phyloP scores from a whole-genome alignment of 306 rosid genomes.

The Cucurbita argyrosperma region DNA sequence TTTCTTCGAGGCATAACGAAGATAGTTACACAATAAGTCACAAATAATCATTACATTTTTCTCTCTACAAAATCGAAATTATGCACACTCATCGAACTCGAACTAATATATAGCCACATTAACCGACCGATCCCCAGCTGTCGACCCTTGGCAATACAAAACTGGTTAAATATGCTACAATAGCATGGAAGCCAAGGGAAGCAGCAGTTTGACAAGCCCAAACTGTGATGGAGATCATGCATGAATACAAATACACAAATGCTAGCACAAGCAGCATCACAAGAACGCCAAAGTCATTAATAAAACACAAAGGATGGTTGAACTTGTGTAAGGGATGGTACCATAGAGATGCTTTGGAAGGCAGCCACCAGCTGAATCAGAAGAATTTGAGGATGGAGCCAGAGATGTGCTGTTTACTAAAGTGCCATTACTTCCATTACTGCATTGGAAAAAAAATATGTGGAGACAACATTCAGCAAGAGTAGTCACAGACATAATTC shows the following conservation, averaged over 20 bases:
- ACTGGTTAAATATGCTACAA: constrained; percentile 5
- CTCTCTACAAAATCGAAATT: not conserved
- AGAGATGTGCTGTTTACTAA: not conserved
- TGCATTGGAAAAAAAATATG: not conserved
- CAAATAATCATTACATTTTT: not conserved
- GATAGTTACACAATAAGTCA: not conserved
- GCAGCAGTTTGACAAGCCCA: not conserved
- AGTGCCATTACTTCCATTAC: not conserved
- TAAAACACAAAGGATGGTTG: not conserved
- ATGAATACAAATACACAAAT: not conserved
- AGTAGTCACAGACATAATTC: not conserved
- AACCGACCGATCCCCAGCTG: not conserved
- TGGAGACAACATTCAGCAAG: not conserved
- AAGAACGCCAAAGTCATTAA: not conserved
- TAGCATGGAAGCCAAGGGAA: not conserved
- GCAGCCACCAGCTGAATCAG: not conserved
- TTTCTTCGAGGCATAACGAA: not conserved
- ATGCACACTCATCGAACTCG: not conserved
- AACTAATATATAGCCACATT: not conserved
- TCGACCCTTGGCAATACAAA: not conserved
- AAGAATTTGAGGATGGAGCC: constrained; percentile 8
- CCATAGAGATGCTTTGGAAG: not conserved
- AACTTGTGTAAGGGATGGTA: not conserved
- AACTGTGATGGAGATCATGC: not conserved
- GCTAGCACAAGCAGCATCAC: not conserved